phyloP scores from a whole-genome alignment of 352 stramenopile genomes.

The Globisporangium apiculatum region DNA sequence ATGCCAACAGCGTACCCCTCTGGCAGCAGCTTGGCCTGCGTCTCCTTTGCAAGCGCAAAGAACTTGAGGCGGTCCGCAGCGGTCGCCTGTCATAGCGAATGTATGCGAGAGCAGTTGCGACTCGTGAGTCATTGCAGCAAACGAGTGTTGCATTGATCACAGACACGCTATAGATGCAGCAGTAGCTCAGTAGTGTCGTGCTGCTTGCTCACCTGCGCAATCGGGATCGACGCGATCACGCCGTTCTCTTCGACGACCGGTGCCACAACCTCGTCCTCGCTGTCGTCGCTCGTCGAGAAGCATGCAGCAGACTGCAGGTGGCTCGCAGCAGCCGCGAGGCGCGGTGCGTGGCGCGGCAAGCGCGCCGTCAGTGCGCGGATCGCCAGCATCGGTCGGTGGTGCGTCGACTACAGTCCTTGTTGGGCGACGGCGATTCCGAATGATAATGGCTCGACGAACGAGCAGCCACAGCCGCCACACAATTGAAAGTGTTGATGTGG shows the following conservation, averaged over 20 bases:
- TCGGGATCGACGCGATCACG: conserved; percentile 48
- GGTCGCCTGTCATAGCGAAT: conserved; percentile 29
- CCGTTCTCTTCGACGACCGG: conserved; percentile 23
- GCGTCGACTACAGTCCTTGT: neutral
- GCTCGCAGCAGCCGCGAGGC: conserved; percentile 12
- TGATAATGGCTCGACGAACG: conserved; percentile 12
- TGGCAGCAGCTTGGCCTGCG: conserved; percentile 65
- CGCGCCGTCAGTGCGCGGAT: conserved; percentile 45
- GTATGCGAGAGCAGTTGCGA: too few relatives aligned
- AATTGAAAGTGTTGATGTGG: too few relatives aligned
- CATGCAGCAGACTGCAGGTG: conserved; percentile 20
- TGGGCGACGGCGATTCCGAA: neutral
- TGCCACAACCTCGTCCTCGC: conserved; percentile 17
- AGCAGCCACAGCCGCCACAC: conserved; percentile 9
- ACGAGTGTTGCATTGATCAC: too few relatives aligned
- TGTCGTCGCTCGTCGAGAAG: conserved; percentile 20
- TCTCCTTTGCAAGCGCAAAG: conserved; percentile 71
- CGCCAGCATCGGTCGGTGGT: conserved; percentile 32
- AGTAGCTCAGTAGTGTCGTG: too few relatives aligned
- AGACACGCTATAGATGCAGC: neutral
- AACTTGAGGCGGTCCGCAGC: conserved; percentile 66
- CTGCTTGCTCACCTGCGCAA: conserved; percentile 34
- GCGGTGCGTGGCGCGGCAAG: conserved; percentile 21
- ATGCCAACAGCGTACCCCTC: conserved; percentile 30
- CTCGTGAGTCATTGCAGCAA: too few relatives aligned